Evolutionary conservation across 139 green algal species (phyloP), one percentile per base, ranked within the genome.

Genomic region (Chlorella vulgaris): DNA sequence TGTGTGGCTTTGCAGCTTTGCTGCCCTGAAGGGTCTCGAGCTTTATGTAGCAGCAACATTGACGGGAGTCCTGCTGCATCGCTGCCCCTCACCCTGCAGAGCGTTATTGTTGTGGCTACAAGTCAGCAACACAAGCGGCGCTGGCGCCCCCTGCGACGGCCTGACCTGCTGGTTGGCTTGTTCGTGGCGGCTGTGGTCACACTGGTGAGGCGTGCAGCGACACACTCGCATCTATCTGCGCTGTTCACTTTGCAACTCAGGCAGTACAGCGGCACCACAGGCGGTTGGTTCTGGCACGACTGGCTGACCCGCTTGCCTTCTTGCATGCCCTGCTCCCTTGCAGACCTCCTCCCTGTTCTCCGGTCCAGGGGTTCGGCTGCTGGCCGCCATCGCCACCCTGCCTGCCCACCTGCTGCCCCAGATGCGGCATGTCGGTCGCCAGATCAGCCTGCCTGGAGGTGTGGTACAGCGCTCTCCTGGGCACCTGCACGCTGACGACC

Each of bases 51-150:
- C n/a, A n/a, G n/a, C n/a, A n/a, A n/a, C n/a, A n/a, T n/a, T n/a
- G n/a, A n/a, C n/a, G n/a, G n/a, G n/a, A n/a, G n/a, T n/a, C n/a
- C n/a, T n/a, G n/a, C n/a, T n/a, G n/a, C n/a, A n/a, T n/a, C n/a
- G n/a, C n/a, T n/a, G n/a, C n/a, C n/a, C n/a, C n/a, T n/a, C n/a
- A n/a, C n/a, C n/a, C n/a, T n/a, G n/a, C n/a, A n/a, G n/a, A 70
- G 74, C 39, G 74, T 28, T 55, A 71, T 80, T 80, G 74, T 80
- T 80, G 74, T 69, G 15, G 58, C 74, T 18, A 69, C 38, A 58
- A 65, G 47, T 29, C 22, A 6, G 15, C 15, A 22, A 31, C 5
- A 31, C 38, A n/a, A 21, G 58, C 73, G 39, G 53, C 69, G 29
- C 2, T 42, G 69, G 33, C 71, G 31, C 26, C 71, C 4, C 47